Evolutionary conservation across 805 yeast species (phyloP).

Genomic region (Saccharomycopsis lassenensis): DNA sequence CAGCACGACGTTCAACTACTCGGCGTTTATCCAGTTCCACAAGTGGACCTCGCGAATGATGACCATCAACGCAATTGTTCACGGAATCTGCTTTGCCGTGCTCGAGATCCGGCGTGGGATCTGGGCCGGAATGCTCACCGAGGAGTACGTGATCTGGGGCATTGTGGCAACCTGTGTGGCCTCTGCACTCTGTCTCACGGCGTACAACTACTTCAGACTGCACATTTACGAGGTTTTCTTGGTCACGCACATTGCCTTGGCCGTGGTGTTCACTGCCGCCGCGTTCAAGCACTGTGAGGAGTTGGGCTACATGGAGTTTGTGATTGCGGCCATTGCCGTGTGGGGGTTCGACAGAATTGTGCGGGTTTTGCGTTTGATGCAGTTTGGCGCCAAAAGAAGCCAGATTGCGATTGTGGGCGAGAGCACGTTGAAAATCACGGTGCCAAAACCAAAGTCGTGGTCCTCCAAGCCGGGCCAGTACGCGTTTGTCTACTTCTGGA

Average conservation of each 20-base stretch:
- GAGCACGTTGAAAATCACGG: slow-evolving; percentile 34
- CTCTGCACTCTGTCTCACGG: slow-evolving; percentile 36
- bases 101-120: neutral
- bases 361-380: slow-evolving; percentile 42
- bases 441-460: slow-evolving; percentile 36
- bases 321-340: slow-evolving; percentile 44
- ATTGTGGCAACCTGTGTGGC: slow-evolving; percentile 33
- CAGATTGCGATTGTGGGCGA: slow-evolving; percentile 23
- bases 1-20: slow-evolving; percentile 52
- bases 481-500: slow-evolving; percentile 46
- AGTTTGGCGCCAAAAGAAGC: slow-evolving; percentile 41
- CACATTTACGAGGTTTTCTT: slow-evolving; percentile 50
- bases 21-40: slow-evolving; percentile 57
- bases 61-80: slow-evolving; percentile 20
- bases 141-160: slow-evolving; percentile 37
- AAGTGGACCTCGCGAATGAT: slow-evolving; percentile 47
- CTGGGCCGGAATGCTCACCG: slow-evolving; percentile 35
- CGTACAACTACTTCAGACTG: slow-evolving; percentile 38
- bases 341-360: slow-evolving; percentile 62
- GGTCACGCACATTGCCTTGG: slow-evolving; percentile 46
- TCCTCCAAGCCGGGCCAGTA: slow-evolving; percentile 43
- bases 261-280: slow-evolving; percentile 39
- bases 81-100: slow-evolving; percentile 8
- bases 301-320: slow-evolving; percentile 40
- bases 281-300: slow-evolving; percentile 48